phyloP scores from a whole-genome alignment of 305 asterid species.

The Lippia alba region DNA sequence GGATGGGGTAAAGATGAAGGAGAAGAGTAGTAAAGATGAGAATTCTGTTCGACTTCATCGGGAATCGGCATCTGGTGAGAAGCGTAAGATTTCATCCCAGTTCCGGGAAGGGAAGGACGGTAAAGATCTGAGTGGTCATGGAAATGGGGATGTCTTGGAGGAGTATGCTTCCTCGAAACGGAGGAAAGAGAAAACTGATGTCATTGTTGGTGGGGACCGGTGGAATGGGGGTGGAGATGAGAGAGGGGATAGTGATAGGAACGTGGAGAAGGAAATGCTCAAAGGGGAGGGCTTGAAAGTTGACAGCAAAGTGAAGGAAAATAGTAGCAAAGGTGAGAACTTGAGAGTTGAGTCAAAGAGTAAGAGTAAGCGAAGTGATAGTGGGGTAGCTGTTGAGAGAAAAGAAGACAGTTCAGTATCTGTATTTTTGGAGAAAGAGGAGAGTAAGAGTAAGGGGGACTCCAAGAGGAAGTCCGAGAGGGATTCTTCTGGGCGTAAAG shows the following conservation, averaged over 20 bases:
- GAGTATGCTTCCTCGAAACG: slow-evolving; percentile 76
- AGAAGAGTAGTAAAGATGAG: slow-evolving; percentile 61
- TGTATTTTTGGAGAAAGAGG: slow-evolving; percentile 62
- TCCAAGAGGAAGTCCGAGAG: slow-evolving; percentile 82
- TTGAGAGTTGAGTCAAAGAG: slow-evolving; percentile 61
- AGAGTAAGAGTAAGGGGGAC: slow-evolving; percentile 66
- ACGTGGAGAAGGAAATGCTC: slow-evolving; percentile 43
- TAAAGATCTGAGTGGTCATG: slow-evolving; percentile 66
- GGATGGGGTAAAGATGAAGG: slow-evolving; percentile 67
- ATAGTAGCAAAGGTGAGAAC: slow-evolving; percentile 57
- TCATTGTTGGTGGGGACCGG: slow-evolving; percentile 54
- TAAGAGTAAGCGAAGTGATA: slow-evolving; percentile 70
- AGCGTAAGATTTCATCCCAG: slow-evolving; percentile 74
- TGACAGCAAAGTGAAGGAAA: slow-evolving; percentile 64
- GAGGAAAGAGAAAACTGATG: slow-evolving; percentile 78
- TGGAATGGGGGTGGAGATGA: slow-evolving; percentile 65
- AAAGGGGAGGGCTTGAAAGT: slow-evolving; percentile 54
- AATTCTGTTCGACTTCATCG: slow-evolving; percentile 52
- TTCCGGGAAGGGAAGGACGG: slow-evolving; percentile 64
- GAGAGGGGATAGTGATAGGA: slow-evolving; percentile 44
- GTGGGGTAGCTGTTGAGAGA: slow-evolving; percentile 59
- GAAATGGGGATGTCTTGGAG: slow-evolving; percentile 67
- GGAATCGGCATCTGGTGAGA: slow-evolving; percentile 80
- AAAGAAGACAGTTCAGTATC: slow-evolving; percentile 55
- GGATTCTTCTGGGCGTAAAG: slow-evolving; percentile 76